Conservation (phyloP, 176 grass and related monocot species). For the Themeda triandra region DNA sequence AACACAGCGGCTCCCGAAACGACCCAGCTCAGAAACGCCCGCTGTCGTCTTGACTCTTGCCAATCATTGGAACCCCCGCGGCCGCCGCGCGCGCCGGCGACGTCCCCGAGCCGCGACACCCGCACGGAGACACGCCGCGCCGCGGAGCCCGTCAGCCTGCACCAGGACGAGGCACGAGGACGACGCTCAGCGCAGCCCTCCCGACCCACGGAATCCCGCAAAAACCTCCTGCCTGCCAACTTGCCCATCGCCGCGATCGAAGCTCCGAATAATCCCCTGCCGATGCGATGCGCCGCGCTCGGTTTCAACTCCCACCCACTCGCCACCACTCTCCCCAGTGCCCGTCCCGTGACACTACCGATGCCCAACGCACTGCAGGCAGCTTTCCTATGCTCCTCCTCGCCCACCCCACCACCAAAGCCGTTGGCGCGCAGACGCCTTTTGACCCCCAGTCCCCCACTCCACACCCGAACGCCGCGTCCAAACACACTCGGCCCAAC, state of each 20-base stretch:
- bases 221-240: not conserved
- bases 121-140: not conserved
- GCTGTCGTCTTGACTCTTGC: not conserved
- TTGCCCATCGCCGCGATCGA: not conserved
- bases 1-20: not conserved
- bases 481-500: not conserved
- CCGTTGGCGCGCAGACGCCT: conserved; percentile 14
- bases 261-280: conserved; percentile 24
- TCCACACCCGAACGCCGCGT: conserved; percentile 6
- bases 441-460: conserved; percentile 6
- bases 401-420: not conserved
- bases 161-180: too few relatives aligned
- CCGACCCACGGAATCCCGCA: not conserved
- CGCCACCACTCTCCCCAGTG: not conserved
- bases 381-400: not conserved
- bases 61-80: conserved; percentile 32
- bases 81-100: conserved; percentile 24
- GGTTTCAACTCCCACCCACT: conserved; percentile 36
- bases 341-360: conserved; percentile 30
- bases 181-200: too few relatives aligned
- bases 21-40: not conserved
- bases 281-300: conserved; percentile 1
- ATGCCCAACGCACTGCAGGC: not conserved
- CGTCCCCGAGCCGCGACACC: conserved; percentile 11
- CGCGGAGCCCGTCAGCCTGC: not conserved